These are phyloP conservation scores for Rhodosporidiobolus sp. DNA, from an alignment of 768 basidiomycete genomes.

Conservation along the genomic window DNA sequence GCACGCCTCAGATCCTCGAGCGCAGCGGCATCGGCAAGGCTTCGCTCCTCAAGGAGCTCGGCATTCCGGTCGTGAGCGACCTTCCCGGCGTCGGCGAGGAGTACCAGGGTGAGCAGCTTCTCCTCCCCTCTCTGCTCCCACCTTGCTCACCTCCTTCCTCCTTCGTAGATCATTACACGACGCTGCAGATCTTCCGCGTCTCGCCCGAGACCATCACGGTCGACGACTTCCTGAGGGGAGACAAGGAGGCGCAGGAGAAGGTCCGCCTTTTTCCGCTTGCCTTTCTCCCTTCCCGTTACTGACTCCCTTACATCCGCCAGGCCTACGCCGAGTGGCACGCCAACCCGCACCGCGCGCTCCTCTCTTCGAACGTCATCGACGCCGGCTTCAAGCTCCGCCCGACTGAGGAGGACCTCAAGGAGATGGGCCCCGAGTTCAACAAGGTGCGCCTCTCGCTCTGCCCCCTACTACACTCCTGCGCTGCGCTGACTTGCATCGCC, in stretches of 20 bases:
- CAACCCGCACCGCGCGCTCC: conserved; percentile 64
- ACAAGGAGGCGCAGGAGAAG: conserved; percentile 54
- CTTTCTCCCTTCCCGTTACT: not conserved
- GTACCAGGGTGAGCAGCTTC: conserved; percentile 50
- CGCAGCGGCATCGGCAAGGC: conserved; percentile 66
- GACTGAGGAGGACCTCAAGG: conserved; percentile 65
- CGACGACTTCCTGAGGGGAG: conserved; percentile 69
- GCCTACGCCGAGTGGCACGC: conserved; percentile 65
- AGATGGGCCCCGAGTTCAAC: conserved; percentile 68
- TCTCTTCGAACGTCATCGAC: conserved; percentile 70
- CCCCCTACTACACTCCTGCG: no score
- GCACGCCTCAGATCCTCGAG: conserved; percentile 68
- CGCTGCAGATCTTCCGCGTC: conserved; percentile 62
- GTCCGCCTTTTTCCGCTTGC: conserved; percentile 45
- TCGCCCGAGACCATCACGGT: conserved; percentile 63
- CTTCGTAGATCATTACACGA: conserved; percentile 64
- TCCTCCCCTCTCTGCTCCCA: no score
- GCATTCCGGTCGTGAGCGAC: conserved; percentile 64
- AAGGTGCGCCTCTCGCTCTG: not conserved
- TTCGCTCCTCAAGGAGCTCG: conserved; percentile 56
- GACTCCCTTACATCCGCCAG: conserved; percentile 42
- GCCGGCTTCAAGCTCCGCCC: conserved; percentile 73
- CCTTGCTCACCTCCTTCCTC: no score
- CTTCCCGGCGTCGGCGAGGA: conserved; percentile 67
- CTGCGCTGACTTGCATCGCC: not conserved